Evolutionary conservation across 192 early-diverging fungal species (phyloP).

Genomic region (Allomyces macrogynus): DNA sequence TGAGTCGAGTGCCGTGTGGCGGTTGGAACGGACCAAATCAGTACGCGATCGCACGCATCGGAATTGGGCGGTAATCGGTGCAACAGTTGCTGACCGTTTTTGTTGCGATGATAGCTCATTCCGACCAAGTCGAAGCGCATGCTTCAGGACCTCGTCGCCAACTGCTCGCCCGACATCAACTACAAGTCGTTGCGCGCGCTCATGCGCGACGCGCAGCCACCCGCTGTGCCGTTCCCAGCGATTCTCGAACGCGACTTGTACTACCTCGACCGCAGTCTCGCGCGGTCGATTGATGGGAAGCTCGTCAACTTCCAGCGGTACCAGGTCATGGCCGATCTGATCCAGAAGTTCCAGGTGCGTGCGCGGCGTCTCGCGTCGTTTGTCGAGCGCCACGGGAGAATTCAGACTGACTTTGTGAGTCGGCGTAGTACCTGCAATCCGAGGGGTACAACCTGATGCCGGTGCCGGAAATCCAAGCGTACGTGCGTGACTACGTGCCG

Average conservation of each 20-base stretch:
- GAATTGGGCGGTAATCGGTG: background rate
- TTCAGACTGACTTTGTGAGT: background rate
- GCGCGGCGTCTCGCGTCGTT: no score
- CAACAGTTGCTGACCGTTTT: background rate
- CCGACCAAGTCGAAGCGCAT: slow-evolving; percentile 2
- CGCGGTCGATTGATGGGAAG: slow-evolving; percentile 21
- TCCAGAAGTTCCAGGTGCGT: background rate
- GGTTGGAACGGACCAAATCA: slow-evolving; percentile 32
- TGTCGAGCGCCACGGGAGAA: no score
- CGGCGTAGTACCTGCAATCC: slow-evolving; percentile 1
- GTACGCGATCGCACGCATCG: slow-evolving; percentile 1
- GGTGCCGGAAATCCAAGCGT: slow-evolving; percentile 27
- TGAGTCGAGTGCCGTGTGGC: slow-evolving; percentile 25
- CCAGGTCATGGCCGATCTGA: slow-evolving; percentile 18
- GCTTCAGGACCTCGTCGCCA: slow-evolving; percentile 6
- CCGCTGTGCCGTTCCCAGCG: slow-evolving; percentile 37
- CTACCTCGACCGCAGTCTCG: slow-evolving; percentile 27
- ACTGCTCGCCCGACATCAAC: slow-evolving; percentile 12
- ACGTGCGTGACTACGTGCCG: slow-evolving; percentile 13
- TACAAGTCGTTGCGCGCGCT: slow-evolving; percentile 28
- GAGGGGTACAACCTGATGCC: slow-evolving; percentile 19
- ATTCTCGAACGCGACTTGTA: slow-evolving; percentile 37
- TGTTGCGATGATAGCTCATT: background rate
- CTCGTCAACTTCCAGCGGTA: slow-evolving; percentile 34
- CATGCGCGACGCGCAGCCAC: slow-evolving; percentile 25